Evolutionary conservation across 441 rosid species (phyloP).

Genomic region (Adansonia grandidieri): DNA sequence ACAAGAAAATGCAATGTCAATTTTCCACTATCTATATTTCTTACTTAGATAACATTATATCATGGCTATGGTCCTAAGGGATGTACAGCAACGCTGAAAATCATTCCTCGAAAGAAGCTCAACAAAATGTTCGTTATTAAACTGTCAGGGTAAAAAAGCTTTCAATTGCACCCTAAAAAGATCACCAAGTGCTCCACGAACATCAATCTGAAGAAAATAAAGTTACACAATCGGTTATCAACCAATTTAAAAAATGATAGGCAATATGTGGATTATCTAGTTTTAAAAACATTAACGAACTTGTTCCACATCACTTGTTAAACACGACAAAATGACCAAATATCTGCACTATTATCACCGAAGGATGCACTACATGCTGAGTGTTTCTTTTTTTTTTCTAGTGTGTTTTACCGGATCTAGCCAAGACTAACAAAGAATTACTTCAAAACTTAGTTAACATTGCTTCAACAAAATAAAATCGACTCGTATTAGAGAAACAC

Average conservation of each 20-base stretch:
- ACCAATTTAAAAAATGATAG: not conserved
- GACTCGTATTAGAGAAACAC: not conserved
- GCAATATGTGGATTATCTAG: not conserved
- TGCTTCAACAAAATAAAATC: not conserved
- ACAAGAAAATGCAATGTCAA: not conserved
- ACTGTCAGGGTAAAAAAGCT: conserved; percentile 61
- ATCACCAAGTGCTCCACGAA: conserved; percentile 87
- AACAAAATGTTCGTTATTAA: not conserved
- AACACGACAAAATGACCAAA: not conserved
- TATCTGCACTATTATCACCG: not conserved
- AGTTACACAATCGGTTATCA: not conserved
- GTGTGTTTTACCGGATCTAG: not conserved
- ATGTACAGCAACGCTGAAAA: conserved; percentile 35
- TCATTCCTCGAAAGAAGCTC: conserved; percentile 26
- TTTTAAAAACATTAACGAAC: not conserved
- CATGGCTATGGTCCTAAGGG: conserved; percentile 17
- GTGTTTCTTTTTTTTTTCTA: not conserved
- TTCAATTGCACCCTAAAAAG: conserved; percentile 87
- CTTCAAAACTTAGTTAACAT: not conserved
- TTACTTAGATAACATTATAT: not conserved
- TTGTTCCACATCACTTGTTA: not conserved
- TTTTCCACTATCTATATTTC: not conserved
- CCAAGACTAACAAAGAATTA: not conserved
- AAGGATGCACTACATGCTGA: not conserved
- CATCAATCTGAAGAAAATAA: conserved; percentile 69